A percentile compares a stretch with the other conserved stretches of the same genome.
phyloP scores from a whole-genome alignment of 345 rosid genomes.

The Sonneratia caseolaris region DNA sequence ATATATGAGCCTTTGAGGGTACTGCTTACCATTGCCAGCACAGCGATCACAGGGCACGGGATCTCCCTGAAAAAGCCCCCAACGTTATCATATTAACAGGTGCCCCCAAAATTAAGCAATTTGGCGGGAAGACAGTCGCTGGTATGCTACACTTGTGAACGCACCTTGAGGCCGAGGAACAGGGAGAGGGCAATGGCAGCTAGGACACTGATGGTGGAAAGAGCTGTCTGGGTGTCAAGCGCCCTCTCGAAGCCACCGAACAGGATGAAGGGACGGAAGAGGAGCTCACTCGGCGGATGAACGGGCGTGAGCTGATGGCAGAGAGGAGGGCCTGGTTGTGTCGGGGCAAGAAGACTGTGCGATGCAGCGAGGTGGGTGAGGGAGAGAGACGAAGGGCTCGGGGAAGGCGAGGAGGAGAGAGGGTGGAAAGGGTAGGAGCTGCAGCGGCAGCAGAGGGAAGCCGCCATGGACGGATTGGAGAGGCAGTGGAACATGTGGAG shows the following conservation, averaged over 20 bases:
- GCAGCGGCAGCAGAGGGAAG: constrained; percentile 9
- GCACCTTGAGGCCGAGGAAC: constrained; percentile 72
- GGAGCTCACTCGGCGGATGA: constrained; percentile 21
- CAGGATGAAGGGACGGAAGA: constrained; percentile 44
- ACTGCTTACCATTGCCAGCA: constrained; percentile 66
- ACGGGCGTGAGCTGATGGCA: constrained; percentile 8
- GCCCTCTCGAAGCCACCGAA: constrained; percentile 42
- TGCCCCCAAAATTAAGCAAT: neutral
- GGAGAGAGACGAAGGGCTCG: constrained; percentile 14
- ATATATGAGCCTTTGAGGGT: neutral
- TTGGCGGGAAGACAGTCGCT: too few species aligned
- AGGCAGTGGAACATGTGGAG: constrained; percentile 27
- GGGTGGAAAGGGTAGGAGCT: constrained; percentile 13
- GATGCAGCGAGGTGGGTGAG: constrained; percentile 5
- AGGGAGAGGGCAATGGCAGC: constrained; percentile 79
- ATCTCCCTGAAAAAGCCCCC: constrained; percentile 57
- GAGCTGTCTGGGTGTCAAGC: constrained; percentile 66
- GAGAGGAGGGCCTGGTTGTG: constrained; percentile 16
- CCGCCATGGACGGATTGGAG: constrained; percentile 43
- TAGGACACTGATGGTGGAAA: constrained; percentile 61
- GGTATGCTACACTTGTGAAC: neutral
- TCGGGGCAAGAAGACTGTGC: neutral
- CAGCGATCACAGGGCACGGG: constrained; percentile 89
- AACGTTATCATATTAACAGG: neutral
- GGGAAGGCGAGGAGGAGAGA: constrained; percentile 8